Percentiles rank a stretch among this genome's conserved stretches.
Conservation (phyloP, 345 rosid genomes). For the Draba incana region DNA sequence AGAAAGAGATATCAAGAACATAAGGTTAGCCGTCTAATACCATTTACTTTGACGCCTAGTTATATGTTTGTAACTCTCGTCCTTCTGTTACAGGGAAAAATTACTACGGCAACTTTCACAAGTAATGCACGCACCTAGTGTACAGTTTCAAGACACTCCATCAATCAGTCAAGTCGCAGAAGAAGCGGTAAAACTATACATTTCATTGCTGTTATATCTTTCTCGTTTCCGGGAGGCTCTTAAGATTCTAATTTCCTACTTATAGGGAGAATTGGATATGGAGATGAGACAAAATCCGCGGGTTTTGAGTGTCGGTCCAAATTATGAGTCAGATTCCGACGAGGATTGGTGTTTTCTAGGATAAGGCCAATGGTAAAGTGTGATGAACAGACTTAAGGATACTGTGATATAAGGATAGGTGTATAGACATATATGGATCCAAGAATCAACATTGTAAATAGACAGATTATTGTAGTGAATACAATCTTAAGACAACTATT, state of each 20-base stretch:
- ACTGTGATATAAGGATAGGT: background rate
- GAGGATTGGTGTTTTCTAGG: background rate
- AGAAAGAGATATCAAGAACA: background rate
- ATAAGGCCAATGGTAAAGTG: background rate
- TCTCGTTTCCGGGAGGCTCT: background rate
- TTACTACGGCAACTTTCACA: constrained; percentile 22
- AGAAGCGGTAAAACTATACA: constrained; percentile 15
- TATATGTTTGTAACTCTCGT: background rate
- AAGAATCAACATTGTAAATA: no score
- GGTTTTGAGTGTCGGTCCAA: constrained; percentile 5
- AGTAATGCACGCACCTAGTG: constrained; percentile 21
- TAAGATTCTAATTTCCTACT: constrained; percentile 14
- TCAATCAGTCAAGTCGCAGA: constrained; percentile 1
- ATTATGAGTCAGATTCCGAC: constrained; percentile 28
- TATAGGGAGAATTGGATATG: constrained; percentile 13
- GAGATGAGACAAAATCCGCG: constrained; percentile 11
- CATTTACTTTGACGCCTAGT: background rate
- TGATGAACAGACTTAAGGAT: background rate
- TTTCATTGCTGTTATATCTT: background rate
- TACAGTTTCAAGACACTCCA: constrained; percentile 28
- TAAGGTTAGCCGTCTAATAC: constrained; percentile 7
- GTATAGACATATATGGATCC: no score
- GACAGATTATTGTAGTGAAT: no score
- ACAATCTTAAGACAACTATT: no score
- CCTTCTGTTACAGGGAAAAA: background rate